Base-by-base conservation (phyloP, 148 eudicot genomes). In the Fagopyrum tataricum region DNA sequence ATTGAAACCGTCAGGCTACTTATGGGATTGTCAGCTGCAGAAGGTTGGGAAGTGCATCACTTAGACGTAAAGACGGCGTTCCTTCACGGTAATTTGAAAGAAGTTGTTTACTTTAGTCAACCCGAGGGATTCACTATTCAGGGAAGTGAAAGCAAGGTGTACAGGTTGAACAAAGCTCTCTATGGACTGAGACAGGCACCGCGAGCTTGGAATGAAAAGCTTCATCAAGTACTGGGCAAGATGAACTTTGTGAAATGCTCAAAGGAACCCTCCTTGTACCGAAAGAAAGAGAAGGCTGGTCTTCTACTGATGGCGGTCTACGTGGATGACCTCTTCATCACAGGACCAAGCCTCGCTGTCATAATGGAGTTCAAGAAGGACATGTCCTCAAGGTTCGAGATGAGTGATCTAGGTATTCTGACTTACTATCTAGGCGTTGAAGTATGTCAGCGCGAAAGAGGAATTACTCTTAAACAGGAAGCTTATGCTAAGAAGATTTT, bases 61-160 rank as follows among this genome's bases (percentile, higher is more conserved):
- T 12, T 79, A 11, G 75, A 71, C 48, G 75, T 79, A 0, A 75
- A 71, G 15, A 31, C 59, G 4, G 71, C 56, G 10, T 79, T 61
- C 39, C 71, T 70, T 0, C 9, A 75, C 41, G 67, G 78, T 6
- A 72, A 0, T 31, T 31, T 31, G 37, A 31, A 31, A 3, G 37
- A 31, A 31, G 26, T 4, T 15, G 64, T 58, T n/a, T 58, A 58
- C 64, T 23, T 58, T 58, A 18, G 31, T 58, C 64, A 58, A 23
- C 64, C 64, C 31, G 64, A 58, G 64, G 64, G 64, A 23, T 15
- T 58, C 31, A 7, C 1, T 58, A 15, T n/a, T n/a, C 26, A 58
- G 2, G 64, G 64, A 18, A 58, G 64, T 58, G 64, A 58, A 58
- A 23, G 31, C 7, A 62, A 62, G 67, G 67, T 24, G 31, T 62